Evolutionary conservation across 2,329 filamentous ascomycete species (phyloP).

Genomic region (Pseudogymnoascus destructans): DNA sequence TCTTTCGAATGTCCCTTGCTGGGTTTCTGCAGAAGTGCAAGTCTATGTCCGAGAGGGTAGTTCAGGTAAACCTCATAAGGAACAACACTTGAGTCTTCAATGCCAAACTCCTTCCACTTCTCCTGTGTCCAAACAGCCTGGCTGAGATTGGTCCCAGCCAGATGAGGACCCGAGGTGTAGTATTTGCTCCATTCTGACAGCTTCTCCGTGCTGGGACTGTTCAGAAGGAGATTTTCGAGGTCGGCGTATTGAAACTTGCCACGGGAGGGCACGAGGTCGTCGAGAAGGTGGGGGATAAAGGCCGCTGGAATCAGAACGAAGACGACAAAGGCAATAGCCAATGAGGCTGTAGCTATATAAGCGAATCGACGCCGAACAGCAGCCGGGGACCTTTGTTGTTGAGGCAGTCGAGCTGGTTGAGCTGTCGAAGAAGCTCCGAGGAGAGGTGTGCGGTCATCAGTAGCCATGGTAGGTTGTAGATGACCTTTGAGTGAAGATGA

Average conservation of each 20-base stretch:
- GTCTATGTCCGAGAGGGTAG: constrained; percentile 57
- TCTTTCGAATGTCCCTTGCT: constrained; percentile 28
- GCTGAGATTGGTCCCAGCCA: constrained; percentile 65
- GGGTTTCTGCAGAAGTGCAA: constrained; percentile 45
- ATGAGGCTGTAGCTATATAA: constrained; percentile 44
- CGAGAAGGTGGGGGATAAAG: constrained; percentile 27
- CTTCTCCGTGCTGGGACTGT: constrained; percentile 42
- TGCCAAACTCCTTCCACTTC: constrained; percentile 58
- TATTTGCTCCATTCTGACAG: constrained; percentile 63
- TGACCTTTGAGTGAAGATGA: neutral
- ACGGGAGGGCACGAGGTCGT: constrained; percentile 23
- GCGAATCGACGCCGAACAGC: constrained; percentile 52
- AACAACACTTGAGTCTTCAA: constrained; percentile 45
- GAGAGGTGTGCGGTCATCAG: constrained; percentile 47
- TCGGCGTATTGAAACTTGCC: constrained; percentile 33
- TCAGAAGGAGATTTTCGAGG: constrained; percentile 42
- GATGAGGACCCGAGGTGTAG: constrained; percentile 62
- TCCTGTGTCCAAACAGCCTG: constrained; percentile 60
- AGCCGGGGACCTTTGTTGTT: constrained; percentile 38
- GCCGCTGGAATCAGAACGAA: constrained; percentile 37
- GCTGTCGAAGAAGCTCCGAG: constrained; percentile 48
- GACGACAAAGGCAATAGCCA: constrained; percentile 31
- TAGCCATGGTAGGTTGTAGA: constrained; percentile 18
- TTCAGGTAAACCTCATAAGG: constrained; percentile 69
- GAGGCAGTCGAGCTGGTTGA: constrained; percentile 35